These are phyloP conservation scores for Verticillium klebahnii DNA, from an alignment of 2,329 filamentous ascomycete genomes.

Conservation along the genomic window DNA sequence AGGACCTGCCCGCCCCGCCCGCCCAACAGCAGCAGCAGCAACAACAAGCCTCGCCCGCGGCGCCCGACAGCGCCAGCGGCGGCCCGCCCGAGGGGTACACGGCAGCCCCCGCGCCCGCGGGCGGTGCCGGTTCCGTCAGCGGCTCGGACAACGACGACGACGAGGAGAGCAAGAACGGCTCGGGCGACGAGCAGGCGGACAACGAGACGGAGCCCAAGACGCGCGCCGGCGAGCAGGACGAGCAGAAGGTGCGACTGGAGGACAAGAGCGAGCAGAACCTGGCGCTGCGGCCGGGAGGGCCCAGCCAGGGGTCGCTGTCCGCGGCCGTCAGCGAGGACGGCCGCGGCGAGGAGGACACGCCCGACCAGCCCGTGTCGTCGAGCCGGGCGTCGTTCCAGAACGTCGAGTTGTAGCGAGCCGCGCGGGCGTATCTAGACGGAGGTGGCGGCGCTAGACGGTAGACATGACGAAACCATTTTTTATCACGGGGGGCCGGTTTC, in stretches of 20 bases:
- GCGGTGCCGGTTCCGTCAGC: slow-evolving; percentile 6
- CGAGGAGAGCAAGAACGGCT: slow-evolving; percentile 22
- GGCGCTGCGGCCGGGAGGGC: slow-evolving; percentile 37
- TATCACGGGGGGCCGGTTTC: no score
- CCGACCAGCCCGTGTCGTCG: slow-evolving; percentile 31
- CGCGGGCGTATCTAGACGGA: neutral
- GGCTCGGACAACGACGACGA: slow-evolving; percentile 14
- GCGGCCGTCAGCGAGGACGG: slow-evolving; percentile 21
- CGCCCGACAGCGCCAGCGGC: slow-evolving; percentile 12
- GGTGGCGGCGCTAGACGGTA: no score
- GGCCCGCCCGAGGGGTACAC: slow-evolving; percentile 20
- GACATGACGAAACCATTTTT: no score
- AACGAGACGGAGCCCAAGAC: slow-evolving; percentile 33
- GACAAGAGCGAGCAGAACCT: slow-evolving; percentile 52
- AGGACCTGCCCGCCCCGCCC: slow-evolving; percentile 24
- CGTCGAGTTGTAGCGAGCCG: slow-evolving; percentile 45
- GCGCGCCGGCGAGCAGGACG: slow-evolving; percentile 31
- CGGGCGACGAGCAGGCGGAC: slow-evolving; percentile 25
- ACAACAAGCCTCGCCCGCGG: slow-evolving; percentile 12
- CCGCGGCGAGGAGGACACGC: slow-evolving; percentile 26
- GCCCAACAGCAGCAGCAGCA: slow-evolving; percentile 14
- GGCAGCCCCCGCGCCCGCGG: slow-evolving; percentile 10
- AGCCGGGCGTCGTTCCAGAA: slow-evolving; percentile 59
- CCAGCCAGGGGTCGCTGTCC: slow-evolving; percentile 14
- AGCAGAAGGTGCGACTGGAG: slow-evolving; percentile 53